phyloP scores from a whole-genome alignment of 1,139 yeast species.

The Wickerhamomyces sp. region DNA sequence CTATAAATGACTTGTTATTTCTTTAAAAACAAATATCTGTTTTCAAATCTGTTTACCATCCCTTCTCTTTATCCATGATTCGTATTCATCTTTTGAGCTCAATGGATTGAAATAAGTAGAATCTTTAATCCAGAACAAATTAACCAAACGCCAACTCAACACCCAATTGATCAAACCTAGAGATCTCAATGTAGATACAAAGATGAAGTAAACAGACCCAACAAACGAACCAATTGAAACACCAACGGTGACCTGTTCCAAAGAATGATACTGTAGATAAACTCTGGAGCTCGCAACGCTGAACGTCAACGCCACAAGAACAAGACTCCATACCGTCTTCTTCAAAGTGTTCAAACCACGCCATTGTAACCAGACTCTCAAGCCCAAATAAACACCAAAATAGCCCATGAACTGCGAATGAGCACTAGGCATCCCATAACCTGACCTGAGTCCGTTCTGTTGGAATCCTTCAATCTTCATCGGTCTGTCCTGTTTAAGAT shows the following conservation, averaged over 20 bases:
- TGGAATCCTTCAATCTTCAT: slow-evolving; percentile 44
- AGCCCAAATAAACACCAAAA: slow-evolving; percentile 58
- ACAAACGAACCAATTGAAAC: slow-evolving; percentile 46
- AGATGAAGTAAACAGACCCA: slow-evolving; percentile 57
- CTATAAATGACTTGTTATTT: too few species aligned
- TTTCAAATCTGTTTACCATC: too few species aligned
- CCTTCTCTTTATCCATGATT: slow-evolving; percentile 25
- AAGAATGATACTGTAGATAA: slow-evolving; percentile 72
- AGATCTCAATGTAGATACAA: slow-evolving; percentile 49
- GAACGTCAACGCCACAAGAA: slow-evolving; percentile 27
- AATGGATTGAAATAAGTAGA: slow-evolving; percentile 39
- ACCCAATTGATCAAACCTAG: slow-evolving; percentile 58
- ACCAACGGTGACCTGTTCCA: slow-evolving; percentile 59
- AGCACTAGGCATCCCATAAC: slow-evolving; percentile 96
- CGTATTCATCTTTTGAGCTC: slow-evolving; percentile 28
- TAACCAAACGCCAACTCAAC: slow-evolving; percentile 42
- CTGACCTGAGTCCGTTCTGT: slow-evolving; percentile 42
- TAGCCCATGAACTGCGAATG: slow-evolving; percentile 96
- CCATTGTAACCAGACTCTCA: slow-evolving; percentile 44
- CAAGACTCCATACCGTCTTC: slow-evolving; percentile 24
- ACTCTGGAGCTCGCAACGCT: slow-evolving; percentile 72
- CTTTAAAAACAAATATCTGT: too few species aligned
- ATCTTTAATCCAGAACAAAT: slow-evolving; percentile 51
- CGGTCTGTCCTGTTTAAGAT: slow-evolving; percentile 75
- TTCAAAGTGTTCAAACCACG: slow-evolving; percentile 26